A percentile compares a stretch with the other conserved stretches of the same genome.
phyloP scores from a whole-genome alignment of 345 rosid genomes.

The Diplotaxis tenuifolia region DNA sequence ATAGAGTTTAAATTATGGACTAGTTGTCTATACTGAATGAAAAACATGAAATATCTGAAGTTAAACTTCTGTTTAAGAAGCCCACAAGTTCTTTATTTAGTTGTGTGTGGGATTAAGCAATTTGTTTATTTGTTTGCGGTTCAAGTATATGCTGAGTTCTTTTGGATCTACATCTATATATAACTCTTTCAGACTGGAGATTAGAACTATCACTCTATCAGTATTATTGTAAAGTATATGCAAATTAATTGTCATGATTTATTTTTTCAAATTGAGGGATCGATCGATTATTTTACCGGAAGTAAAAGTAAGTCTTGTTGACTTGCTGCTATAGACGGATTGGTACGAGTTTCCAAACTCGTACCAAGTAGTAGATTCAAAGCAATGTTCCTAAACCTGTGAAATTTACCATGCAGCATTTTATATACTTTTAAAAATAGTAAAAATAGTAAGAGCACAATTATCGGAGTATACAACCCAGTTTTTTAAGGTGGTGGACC shows the following conservation, averaged over 20 bases:
- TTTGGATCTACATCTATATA: not conserved
- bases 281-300: not conserved
- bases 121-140: not conserved
- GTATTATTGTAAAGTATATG: not conserved
- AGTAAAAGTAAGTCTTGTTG: not conserved
- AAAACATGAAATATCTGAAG: no score
- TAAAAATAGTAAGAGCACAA: no score
- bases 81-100: not conserved
- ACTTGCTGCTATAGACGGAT: not conserved
- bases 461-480: no score
- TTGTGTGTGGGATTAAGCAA: not conserved
- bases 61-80: not conserved
- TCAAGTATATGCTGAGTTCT: not conserved
- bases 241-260: not conserved
- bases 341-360: not conserved
- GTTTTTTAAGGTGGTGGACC: no score
- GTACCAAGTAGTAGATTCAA: not conserved
- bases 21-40: no score
- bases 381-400: not conserved
- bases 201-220: not conserved
- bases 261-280: not conserved
- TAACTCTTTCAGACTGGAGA: not conserved
- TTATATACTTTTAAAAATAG: not conserved
- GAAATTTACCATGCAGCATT: not conserved
- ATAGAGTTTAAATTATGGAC: not conserved